phyloP scores from a whole-genome alignment of 148 eudicot species.

The Arbutus unedo region DNA sequence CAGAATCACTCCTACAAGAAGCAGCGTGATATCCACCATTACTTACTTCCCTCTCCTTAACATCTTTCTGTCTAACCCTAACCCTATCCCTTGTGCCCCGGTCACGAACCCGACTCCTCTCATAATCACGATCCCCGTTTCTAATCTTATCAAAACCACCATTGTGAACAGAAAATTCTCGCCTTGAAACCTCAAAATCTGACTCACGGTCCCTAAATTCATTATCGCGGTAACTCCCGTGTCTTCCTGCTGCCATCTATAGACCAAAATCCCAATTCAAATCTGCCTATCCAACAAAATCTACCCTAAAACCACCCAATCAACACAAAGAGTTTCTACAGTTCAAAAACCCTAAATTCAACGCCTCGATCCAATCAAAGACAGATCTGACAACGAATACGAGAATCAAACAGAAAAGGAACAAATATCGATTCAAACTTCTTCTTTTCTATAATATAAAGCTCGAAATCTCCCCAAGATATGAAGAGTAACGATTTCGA shows the following conservation, averaged over 20 bases:
- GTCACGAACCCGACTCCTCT: slow-evolving; percentile 18
- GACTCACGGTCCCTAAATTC: slow-evolving; percentile 48
- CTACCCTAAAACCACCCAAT: not conserved
- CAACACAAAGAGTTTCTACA: not conserved
- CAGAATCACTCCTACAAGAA: slow-evolving; percentile 69
- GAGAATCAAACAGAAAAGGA: not conserved
- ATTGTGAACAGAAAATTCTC: slow-evolving; percentile 32
- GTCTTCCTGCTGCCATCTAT: slow-evolving; percentile 75
- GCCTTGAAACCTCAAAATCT: slow-evolving; percentile 40
- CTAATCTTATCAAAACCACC: slow-evolving; percentile 41
- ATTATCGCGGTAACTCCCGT: slow-evolving; percentile 46
- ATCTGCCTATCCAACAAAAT: not conserved
- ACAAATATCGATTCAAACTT: not conserved
- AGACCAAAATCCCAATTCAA: not conserved
- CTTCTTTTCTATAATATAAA: not conserved
- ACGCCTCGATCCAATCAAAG: slow-evolving; percentile 11
- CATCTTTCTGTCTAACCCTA: slow-evolving; percentile 64
- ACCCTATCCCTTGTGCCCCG: slow-evolving; percentile 28
- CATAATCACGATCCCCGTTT: slow-evolving; percentile 35
- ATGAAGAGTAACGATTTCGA: not conserved
- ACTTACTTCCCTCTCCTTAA: slow-evolving; percentile 57
- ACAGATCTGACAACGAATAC: not conserved
- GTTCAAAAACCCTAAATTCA: slow-evolving; percentile 2
- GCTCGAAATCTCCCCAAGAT: not conserved
- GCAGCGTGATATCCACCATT: slow-evolving; percentile 51